Evolutionary conservation across 2,329 filamentous ascomycete species (phyloP), one percentile per base, ranked within the genome.

Genomic region (Nemania sp.): DNA sequence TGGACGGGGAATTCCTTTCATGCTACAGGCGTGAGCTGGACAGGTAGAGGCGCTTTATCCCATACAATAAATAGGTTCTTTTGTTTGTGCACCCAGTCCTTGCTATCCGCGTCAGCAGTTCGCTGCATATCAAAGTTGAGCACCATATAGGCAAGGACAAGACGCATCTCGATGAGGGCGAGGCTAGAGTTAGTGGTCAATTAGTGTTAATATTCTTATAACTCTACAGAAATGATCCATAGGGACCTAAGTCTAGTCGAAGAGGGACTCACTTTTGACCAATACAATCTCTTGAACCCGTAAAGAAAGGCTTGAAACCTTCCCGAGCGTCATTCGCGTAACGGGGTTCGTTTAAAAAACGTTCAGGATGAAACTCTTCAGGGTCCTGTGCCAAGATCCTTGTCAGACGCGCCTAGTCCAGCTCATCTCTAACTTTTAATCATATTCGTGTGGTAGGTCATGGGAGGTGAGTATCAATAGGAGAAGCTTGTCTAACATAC

Each of bases 71-170:
- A 64, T 7, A 59, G 47, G 29, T 64, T 59, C 45, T 54, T 54
- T 18, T 64, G 47, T 38, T 27, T 59, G 20, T 52, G 35, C n/a
- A 59, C 29, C 55, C 62, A 64, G 32, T 54, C 56, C 49, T 59
- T 64, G 20, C 29, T 38, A 26, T 47, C 24, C 6, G 24, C 15
- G 62, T 54, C 47, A n/a, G n/a, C 11, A 29, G 55, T 57, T 49
- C n/a, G 53, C 22, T 57, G n/a, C n/a, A 58, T 56, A 15, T 64
- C 32, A 5, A 64, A 58, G n/a, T 24, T 64, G n/a, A 58, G 52
- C 24, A 58, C 24, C 45, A 58, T 45, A 11, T 53, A 18, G 18
- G 45, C 62, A 22, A 64, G 54, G 24, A 64, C 32, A 18, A 64
- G 45, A 38, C 45, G 62, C 62, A 64, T 64, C 32, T 58, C 54